Conservation (phyloP, 2,329 filamentous ascomycete species). For the Aspergillus hortae region DNA sequence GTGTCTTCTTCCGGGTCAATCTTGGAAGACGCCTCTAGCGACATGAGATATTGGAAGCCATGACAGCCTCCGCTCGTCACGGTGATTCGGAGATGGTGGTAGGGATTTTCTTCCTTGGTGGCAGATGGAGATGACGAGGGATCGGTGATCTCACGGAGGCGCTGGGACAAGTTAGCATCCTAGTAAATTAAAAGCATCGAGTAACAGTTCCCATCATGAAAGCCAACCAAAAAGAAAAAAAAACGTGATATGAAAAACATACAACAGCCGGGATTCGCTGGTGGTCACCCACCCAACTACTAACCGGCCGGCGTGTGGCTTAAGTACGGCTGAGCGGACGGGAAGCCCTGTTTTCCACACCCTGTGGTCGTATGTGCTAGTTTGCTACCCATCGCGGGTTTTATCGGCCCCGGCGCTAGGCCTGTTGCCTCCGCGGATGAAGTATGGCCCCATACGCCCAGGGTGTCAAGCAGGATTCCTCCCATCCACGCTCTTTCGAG, state of each 20-base stretch:
- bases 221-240: constrained; percentile 9
- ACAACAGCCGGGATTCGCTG: constrained; percentile 45
- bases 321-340: constrained; percentile 47
- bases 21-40: constrained; percentile 59
- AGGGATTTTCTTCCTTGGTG: constrained; percentile 57
- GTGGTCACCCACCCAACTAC: constrained; percentile 48
- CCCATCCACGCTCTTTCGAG: background rate
- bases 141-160: constrained; percentile 71
- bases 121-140: constrained; percentile 38
- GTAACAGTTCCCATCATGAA: background rate
- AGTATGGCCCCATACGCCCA: background rate
- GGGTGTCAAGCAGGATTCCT: background rate
- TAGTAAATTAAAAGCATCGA: background rate
- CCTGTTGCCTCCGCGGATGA: background rate
- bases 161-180: constrained; percentile 36
- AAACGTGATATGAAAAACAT: constrained; percentile 33
- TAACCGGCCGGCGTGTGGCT: constrained; percentile 45
- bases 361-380: constrained; percentile 43
- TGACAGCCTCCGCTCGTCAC: constrained; percentile 95
- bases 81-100: constrained; percentile 82
- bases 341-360: constrained; percentile 46
- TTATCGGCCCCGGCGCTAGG: constrained; percentile 9
- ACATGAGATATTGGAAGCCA: constrained; percentile 97
- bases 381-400: background rate
- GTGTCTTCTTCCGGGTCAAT: constrained; percentile 75